Percentiles rank a stretch among this genome's conserved stretches.
Evolutionary conservation across 2,329 filamentous ascomycete genomes (phyloP).

Genomic region (Thielaviopsis euricoi): DNA sequence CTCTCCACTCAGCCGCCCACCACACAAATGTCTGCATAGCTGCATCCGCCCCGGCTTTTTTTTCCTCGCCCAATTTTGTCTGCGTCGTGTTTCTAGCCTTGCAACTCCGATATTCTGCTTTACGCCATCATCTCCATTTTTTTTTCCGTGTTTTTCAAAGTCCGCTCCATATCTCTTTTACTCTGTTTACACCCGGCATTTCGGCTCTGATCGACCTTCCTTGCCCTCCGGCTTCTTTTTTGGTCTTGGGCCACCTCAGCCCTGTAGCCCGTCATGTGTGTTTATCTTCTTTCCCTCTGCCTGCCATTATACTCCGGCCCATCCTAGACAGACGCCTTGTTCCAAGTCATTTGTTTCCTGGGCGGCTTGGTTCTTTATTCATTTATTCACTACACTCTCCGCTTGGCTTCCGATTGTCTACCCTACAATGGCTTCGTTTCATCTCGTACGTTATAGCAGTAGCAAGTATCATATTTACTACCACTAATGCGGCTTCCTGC

Average conservation of each 20-base stretch:
- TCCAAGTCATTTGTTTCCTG: not conserved
- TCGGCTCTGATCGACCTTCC: not conserved
- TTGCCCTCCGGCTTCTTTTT: not conserved
- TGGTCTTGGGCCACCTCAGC: not conserved
- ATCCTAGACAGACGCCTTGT: too few species aligned
- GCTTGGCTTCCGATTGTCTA: not conserved
- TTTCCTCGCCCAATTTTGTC: too few species aligned
- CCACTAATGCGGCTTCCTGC: conserved; percentile 2
- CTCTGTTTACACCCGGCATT: not conserved
- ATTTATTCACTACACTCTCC: not conserved
- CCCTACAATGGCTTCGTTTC: not conserved
- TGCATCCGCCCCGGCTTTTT: too few species aligned
- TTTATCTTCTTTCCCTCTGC: not conserved
- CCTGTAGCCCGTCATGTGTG: conserved; percentile 8
- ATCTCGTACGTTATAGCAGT: not conserved
- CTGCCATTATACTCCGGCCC: not conserved
- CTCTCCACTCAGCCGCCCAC: too few species aligned
- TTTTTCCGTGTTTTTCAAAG: not conserved
- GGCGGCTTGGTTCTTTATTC: not conserved
- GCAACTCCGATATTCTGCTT: not conserved
- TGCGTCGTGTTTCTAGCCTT: too few species aligned
- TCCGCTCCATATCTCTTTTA: not conserved
- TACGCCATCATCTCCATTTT: not conserved
- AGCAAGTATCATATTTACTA: not conserved
- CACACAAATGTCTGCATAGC: too few species aligned